A percentile compares a stretch with the other conserved stretches of the same genome.
Evolutionary conservation across 352 stramenopile species (phyloP).

Genomic region (Phytophthora cactorum): DNA sequence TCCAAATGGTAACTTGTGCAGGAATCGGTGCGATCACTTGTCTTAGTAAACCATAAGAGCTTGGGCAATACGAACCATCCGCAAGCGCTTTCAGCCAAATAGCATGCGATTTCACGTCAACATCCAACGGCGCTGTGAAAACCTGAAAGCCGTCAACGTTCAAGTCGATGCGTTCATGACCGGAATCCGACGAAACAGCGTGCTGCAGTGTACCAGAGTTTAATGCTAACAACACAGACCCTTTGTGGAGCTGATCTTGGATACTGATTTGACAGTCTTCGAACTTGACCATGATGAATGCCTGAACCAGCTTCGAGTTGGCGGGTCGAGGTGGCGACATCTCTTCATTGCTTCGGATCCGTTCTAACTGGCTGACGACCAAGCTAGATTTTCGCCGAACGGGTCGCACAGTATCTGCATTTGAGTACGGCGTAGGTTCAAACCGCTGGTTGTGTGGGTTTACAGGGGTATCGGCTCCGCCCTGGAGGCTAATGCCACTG

Average conservation of each 20-base stretch:
- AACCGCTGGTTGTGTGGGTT: constrained; percentile 15
- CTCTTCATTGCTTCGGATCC: constrained; percentile 13
- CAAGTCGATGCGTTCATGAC: constrained; percentile 62
- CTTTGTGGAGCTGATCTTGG: constrained; percentile 75
- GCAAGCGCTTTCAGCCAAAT: constrained; percentile 68
- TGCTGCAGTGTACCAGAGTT: constrained; percentile 65
- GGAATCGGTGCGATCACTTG: constrained; percentile 78
- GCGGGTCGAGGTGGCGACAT: constrained; percentile 1
- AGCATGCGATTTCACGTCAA: constrained; percentile 72
- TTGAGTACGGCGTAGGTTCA: constrained; percentile 37
- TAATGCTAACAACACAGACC: constrained; percentile 68
- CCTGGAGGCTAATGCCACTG: constrained; percentile 57
- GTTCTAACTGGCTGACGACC: constrained; percentile 12
- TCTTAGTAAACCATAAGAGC: constrained; percentile 61
- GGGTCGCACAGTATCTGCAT: constrained; percentile 34
- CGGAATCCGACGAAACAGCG: constrained; percentile 54
- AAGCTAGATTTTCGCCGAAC: constrained; percentile 15
- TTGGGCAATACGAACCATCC: constrained; percentile 68
- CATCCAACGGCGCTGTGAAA: constrained; percentile 71
- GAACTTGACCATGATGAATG: constrained; percentile 77
- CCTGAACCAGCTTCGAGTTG: constrained; percentile 39
- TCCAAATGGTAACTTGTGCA: constrained; percentile 56
- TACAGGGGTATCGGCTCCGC: constrained; percentile 18
- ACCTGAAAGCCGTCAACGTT: constrained; percentile 69
- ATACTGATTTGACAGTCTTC: constrained; percentile 82